A percentile compares a stretch with the other conserved stretches of the same genome.
Evolutionary conservation across 176 grass and related monocot genomes (phyloP).

Genomic region (Phragmites australis): DNA sequence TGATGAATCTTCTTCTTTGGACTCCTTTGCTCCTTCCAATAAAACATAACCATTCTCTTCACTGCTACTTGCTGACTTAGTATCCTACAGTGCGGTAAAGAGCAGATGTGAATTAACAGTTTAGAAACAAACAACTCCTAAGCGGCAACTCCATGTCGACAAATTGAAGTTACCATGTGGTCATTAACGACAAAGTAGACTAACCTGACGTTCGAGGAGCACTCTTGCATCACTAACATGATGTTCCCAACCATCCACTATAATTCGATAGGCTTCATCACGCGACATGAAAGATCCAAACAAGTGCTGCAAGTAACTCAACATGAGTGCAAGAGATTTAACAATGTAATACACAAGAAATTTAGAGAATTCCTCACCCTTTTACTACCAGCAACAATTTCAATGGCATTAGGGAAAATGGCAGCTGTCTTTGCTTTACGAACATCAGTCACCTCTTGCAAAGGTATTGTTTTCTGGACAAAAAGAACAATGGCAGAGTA

Average conservation of each 20-base stretch:
- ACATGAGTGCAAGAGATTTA: conserved; percentile 31
- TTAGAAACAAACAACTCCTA: conserved; percentile 22
- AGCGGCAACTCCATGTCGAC: neutral
- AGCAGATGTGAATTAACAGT: neutral
- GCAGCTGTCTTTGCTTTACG: conserved; percentile 98
- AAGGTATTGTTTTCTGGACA: conserved; percentile 85
- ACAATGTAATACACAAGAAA: conserved; percentile 40
- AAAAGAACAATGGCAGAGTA: conserved; percentile 37
- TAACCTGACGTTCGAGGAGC: conserved; percentile 70
- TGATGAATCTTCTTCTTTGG: conserved; percentile 62
- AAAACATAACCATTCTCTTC: conserved; percentile 56
- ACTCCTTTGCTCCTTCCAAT: conserved; percentile 61
- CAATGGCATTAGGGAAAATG: conserved; percentile 97
- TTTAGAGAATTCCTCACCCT: conserved; percentile 61
- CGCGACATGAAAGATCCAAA: conserved; percentile 97
- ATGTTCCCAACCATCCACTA: conserved; percentile 77
- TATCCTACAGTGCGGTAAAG: conserved; percentile 51
- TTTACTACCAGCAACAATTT: conserved; percentile 83
- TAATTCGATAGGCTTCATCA: conserved; percentile 79
- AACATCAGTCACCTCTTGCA: conserved; percentile 75
- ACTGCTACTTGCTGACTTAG: conserved; percentile 61
- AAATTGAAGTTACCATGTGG: conserved; percentile 12
- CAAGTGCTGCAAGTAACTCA: conserved; percentile 65
- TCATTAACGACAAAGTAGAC: conserved; percentile 26
- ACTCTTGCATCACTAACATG: conserved; percentile 66